Conservation (phyloP, 805 yeast genomes). For the Cyberlindnera mycetangii region DNA sequence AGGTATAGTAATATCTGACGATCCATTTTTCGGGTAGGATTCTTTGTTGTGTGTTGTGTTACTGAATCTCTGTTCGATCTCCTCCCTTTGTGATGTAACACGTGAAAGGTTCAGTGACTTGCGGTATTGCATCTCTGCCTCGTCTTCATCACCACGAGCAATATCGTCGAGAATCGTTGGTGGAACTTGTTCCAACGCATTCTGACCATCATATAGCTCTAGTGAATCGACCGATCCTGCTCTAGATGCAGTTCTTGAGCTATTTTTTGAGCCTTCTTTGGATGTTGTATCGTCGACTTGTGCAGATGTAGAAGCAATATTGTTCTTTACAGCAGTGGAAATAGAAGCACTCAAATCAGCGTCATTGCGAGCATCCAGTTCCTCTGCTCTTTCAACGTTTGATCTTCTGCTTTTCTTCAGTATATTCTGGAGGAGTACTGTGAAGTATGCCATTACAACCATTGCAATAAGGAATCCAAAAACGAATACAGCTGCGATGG, state of each 20-base stretch:
- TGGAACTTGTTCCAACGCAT: slow-evolving; percentile 15
- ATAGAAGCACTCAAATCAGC: slow-evolving; percentile 11
- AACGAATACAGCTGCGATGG: slow-evolving; percentile 71
- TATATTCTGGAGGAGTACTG: slow-evolving; percentile 37
- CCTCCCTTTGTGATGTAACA: slow-evolving; percentile 3
- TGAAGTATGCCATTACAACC: slow-evolving; percentile 47
- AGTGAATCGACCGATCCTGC: slow-evolving; percentile 8
- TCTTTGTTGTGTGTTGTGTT: not conserved
- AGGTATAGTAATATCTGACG: slow-evolving; percentile 7
- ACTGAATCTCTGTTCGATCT: not conserved
- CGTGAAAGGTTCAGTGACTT: slow-evolving; percentile 15
- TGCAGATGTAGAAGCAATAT: not conserved
- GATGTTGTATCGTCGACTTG: slow-evolving; percentile 1
- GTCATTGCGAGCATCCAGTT: slow-evolving; percentile 15
- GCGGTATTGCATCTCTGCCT: slow-evolving; percentile 21
- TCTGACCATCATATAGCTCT: not conserved
- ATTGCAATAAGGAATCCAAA: slow-evolving; percentile 58
- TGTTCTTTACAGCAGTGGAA: slow-evolving; percentile 13
- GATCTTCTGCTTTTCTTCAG: slow-evolving; percentile 23
- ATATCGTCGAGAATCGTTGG: slow-evolving; percentile 19
- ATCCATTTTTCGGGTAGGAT: not conserved
- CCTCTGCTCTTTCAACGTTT: slow-evolving; percentile 31
- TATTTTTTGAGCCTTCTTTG: not conserved
- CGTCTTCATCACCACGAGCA: slow-evolving; percentile 27
- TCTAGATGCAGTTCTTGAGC: slow-evolving; percentile 3